Evolutionary conservation across 257 asterid species (phyloP), one percentile per base, ranked within the genome.

Genomic region (Nyctanthes arbortristis): DNA sequence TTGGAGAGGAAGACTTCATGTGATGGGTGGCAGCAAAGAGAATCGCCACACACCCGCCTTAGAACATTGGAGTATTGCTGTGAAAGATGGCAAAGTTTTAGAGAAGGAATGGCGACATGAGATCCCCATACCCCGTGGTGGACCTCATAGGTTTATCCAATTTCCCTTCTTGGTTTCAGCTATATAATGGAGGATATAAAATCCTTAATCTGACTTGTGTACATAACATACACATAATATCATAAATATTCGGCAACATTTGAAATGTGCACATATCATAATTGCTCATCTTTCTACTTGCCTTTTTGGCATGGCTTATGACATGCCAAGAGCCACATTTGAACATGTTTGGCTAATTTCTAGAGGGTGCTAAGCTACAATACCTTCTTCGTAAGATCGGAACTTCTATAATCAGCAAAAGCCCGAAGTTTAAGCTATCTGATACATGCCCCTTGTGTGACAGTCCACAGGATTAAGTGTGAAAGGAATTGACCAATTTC

Each of bases 21-120:
- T 92, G 74, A 89, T 92, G 96, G 96, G 97, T 54, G 97, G 97
- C 66, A 92, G 97, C 85, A 92, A 85, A 82, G 97, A 87, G 81
- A 82, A 92, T 74, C 79, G 96, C 24, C 84, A 88, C 63, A 86
- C 96, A 2, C 92, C 96, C 25, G 96, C 84, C 60, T 9, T 78
- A 43, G 94, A 92, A 64, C 97, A 92, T 68, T 92, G 96, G 97
- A 92, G 97, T 72, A 84, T 92, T 80, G 96, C 94, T 40, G 96
- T 89, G 20, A 79, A 80, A 77, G 85, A 84, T 77, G 97, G 97
- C n/a, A 80, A 89, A 83, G 96, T 84, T 49, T 79, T 89, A 72
- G 97, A 89, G 72, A 82, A 77, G 64, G 96, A 87, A 68, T 92
- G 96, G 97, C 81, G 77, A 47, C 33, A 77, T 68, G 97, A 92